phyloP scores from a whole-genome alignment of 345 rosid species.

The Gossypium ekmanianum region DNA sequence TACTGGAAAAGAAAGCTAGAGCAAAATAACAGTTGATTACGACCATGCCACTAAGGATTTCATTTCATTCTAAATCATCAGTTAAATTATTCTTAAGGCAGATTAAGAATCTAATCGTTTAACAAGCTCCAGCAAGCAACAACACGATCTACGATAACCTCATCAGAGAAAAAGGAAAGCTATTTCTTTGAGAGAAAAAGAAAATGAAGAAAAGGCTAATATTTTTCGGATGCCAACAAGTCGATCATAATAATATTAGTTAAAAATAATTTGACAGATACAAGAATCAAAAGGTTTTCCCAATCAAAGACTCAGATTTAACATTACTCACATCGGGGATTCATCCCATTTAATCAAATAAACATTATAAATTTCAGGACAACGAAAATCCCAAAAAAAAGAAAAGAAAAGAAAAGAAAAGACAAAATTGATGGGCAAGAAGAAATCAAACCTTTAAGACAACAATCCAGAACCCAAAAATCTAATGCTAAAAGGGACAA shows the following conservation, averaged over 20 bases:
- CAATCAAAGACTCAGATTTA: neutral
- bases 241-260: neutral
- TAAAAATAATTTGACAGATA: slow-evolving; percentile 1
- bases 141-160: neutral
- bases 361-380: neutral
- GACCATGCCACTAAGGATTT: neutral
- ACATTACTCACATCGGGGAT: neutral
- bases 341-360: neutral
- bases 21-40: too few relatives aligned
- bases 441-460: slow-evolving; percentile 20
- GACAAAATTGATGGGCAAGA: slow-evolving; percentile 11
- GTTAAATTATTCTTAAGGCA: neutral
- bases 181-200: neutral
- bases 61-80: slow-evolving; percentile 5
- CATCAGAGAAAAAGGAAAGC: neutral
- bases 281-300: neutral
- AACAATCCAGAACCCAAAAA: slow-evolving; percentile 28
- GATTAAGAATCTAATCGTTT: neutral
- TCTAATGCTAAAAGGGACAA: neutral
- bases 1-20: neutral
- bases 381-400: neutral
- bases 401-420: neutral
- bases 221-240: neutral
- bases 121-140: slow-evolving; percentile 6
- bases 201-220: neutral